Percentiles rank a stretch among this genome's conserved stretches.
These are phyloP conservation scores for Coleophoma cylindrospora DNA, from an alignment of 2,329 filamentous ascomycete genomes.

Conservation along the genomic window DNA sequence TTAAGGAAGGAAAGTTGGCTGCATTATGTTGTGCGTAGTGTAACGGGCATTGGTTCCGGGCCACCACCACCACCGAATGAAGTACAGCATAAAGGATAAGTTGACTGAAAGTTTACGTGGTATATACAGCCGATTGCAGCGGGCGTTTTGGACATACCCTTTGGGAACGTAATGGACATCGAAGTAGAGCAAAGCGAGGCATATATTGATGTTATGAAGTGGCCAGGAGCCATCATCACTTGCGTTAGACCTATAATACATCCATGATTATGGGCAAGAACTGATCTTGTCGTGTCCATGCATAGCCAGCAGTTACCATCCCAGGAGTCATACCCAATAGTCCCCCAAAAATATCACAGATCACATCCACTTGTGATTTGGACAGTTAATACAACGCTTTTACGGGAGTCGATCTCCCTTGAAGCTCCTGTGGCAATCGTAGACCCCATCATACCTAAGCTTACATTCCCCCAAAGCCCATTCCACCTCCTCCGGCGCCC, in stretches of 20 bases:
- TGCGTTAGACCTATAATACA: not conserved
- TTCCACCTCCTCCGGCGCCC: slow-evolving; percentile 44
- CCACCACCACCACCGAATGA: slow-evolving; percentile 7
- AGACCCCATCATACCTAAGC: slow-evolving; percentile 5
- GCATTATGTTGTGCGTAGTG: slow-evolving; percentile 25
- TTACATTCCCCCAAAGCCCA: slow-evolving; percentile 43
- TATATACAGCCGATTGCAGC: slow-evolving; percentile 3
- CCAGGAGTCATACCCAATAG: not conserved
- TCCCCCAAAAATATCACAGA: not conserved
- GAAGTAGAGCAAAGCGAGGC: too few species aligned
- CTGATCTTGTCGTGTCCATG: not conserved
- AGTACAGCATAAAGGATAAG: too few species aligned
- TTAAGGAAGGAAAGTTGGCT: slow-evolving; percentile 25
- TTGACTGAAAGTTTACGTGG: too few species aligned
- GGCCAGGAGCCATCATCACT: too few species aligned
- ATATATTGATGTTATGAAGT: too few species aligned
- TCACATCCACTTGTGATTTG: not conserved
- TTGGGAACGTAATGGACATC: slow-evolving; percentile 9
- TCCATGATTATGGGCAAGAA: not conserved
- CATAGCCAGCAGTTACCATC: not conserved
- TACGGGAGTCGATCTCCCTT: not conserved
- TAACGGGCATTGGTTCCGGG: slow-evolving; percentile 27
- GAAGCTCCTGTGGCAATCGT: not conserved
- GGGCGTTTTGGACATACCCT: slow-evolving; percentile 23
- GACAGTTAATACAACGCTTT: not conserved